phyloP scores from a whole-genome alignment of 2,329 filamentous ascomycete genomes.

The Aspergillus brunneoviolaceus region DNA sequence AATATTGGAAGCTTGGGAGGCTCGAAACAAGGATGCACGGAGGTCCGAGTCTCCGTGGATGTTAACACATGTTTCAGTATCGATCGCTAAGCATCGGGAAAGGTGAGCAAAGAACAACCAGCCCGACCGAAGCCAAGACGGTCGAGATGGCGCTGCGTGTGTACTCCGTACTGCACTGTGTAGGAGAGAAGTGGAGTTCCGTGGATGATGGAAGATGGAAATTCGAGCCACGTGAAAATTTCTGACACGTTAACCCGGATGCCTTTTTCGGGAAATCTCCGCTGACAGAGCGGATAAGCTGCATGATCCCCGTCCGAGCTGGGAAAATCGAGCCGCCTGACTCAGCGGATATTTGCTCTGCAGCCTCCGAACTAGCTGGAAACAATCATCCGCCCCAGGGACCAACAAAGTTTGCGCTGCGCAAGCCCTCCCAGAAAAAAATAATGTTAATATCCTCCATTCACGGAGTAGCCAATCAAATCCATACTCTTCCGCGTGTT shows the following conservation, averaged over 20 bases:
- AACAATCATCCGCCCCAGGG: not conserved
- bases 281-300: not conserved
- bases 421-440: not conserved
- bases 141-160: not conserved
- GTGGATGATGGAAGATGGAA: not conserved
- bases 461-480: not conserved
- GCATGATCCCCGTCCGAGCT: too few relatives aligned
- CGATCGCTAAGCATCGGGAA: not conserved
- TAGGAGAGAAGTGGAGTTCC: not conserved
- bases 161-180: too few relatives aligned
- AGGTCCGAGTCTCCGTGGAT: too few relatives aligned
- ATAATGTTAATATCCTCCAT: not conserved
- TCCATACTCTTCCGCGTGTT: not conserved
- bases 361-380: not conserved
- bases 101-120: not conserved
- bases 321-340: not conserved
- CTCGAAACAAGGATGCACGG: too few relatives aligned
- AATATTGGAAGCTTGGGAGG: too few relatives aligned
- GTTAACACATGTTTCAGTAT: not conserved
- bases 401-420: not conserved
- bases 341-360: not conserved
- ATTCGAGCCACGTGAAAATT: not conserved
- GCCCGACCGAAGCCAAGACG: not conserved
- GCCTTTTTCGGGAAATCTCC: not conserved
- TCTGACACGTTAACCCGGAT: not conserved